Conservation (phyloP, 441 rosid species). For the Adansonia madagascariensis region DNA sequence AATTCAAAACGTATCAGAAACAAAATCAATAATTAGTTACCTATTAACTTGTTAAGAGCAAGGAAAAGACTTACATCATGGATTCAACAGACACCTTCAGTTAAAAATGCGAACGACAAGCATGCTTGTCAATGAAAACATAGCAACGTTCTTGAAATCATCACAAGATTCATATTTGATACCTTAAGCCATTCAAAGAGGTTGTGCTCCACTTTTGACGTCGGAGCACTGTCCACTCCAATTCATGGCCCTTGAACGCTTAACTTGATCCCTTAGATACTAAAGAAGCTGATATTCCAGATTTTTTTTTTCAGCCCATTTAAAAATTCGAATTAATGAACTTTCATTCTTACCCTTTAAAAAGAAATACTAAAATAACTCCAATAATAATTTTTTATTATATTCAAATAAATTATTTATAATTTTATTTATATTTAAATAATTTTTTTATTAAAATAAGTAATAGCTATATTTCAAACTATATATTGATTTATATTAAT, state of each 20-base stretch:
- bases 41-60: not conserved
- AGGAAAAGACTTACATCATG: not conserved
- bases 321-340: no score
- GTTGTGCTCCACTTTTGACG: slow-evolving; percentile 68
- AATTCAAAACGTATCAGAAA: slow-evolving; percentile 5
- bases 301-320: no score
- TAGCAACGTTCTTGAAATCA: not conserved
- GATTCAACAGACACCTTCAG: not conserved
- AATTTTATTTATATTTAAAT: no score
- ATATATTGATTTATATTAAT: no score
- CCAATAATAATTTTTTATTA: no score
- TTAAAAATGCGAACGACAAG: not conserved
- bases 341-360: no score
- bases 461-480: no score
- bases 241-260: not conserved
- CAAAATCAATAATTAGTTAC: not conserved
- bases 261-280: no score
- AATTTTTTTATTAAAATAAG: no score
- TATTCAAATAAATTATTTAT: no score
- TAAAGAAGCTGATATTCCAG: no score
- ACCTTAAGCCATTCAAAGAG: slow-evolving; percentile 99
- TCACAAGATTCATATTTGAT: slow-evolving; percentile 21
- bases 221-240: not conserved
- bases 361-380: no score
- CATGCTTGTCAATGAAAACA: not conserved